phyloP scores from a whole-genome alignment of 768 basidiomycete genomes.

The Boletus tylopilopsis region DNA sequence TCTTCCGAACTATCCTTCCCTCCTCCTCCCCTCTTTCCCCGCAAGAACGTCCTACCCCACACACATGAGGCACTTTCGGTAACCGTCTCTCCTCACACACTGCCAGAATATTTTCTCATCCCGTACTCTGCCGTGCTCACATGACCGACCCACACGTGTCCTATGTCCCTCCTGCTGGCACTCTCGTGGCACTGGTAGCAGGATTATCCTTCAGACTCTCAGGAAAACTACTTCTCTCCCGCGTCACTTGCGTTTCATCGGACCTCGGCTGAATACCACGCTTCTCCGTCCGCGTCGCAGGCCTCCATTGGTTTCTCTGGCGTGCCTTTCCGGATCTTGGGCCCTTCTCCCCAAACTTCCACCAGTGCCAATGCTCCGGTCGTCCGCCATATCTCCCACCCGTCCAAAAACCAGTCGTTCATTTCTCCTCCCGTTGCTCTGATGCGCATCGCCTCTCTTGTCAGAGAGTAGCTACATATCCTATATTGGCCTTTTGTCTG shows the following conservation, averaged over 20 bases:
- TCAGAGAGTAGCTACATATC: neutral
- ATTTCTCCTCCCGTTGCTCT: neutral
- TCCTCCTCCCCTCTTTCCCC: slow-evolving; percentile 22
- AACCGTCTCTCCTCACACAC: neutral
- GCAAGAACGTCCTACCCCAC: slow-evolving; percentile 22
- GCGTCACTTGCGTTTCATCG: slow-evolving; percentile 1
- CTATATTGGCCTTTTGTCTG: neutral
- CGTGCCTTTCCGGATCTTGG: slow-evolving; percentile 11
- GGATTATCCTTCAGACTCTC: neutral
- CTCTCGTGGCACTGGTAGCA: neutral
- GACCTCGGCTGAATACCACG: slow-evolving; percentile 4
- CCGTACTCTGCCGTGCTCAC: neutral
- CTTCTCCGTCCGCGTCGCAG: slow-evolving; percentile 4
- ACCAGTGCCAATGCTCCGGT: neutral
- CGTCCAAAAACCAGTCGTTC: neutral
- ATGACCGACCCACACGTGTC: neutral
- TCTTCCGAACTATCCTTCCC: neutral
- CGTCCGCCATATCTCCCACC: slow-evolving; percentile 12
- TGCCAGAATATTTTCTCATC: neutral
- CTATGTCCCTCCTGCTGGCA: neutral
- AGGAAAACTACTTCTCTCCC: neutral
- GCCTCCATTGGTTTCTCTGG: neutral
- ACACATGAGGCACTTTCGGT: slow-evolving; percentile 13
- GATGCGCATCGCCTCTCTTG: neutral
- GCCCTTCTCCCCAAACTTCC: neutral